A percentile compares a stretch with the other conserved stretches of the same genome.
Evolutionary conservation across 2,329 filamentous ascomycete genomes (phyloP).

Genomic region (Xylariaceae sp.): DNA sequence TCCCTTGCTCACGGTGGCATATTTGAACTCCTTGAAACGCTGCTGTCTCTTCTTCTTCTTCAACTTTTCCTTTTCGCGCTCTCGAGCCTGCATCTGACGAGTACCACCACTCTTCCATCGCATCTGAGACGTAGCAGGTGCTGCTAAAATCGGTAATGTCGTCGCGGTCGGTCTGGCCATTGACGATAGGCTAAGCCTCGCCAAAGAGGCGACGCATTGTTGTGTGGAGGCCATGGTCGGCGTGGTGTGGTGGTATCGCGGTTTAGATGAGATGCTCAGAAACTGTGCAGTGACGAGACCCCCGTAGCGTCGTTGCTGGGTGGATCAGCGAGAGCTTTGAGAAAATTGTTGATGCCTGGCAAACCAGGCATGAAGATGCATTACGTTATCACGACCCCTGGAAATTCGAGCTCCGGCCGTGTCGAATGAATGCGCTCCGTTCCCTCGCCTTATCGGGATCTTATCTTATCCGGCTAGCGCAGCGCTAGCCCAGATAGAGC

Average conservation of each 20-base stretch:
- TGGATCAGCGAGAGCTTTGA: constrained; percentile 11
- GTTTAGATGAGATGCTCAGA: background rate
- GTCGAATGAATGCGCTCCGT: background rate
- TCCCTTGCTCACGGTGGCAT: constrained; percentile 56
- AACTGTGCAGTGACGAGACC: background rate
- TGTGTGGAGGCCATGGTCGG: constrained; percentile 46
- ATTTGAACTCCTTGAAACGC: constrained; percentile 59
- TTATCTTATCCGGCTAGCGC: constrained; percentile 1
- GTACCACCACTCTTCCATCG: constrained; percentile 37
- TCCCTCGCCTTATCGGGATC: background rate
- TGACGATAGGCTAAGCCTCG: constrained; percentile 43
- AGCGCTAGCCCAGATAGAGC: background rate
- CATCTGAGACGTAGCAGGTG: constrained; percentile 42
- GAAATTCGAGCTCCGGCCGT: background rate
- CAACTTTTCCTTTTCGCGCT: constrained; percentile 46
- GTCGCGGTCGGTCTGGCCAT: constrained; percentile 39
- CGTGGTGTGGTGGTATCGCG: background rate
- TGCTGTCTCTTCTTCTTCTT: constrained; percentile 60
- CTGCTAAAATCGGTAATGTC: constrained; percentile 45
- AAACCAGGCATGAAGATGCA: constrained; percentile 11
- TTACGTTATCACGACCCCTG: background rate
- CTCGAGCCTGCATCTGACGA: constrained; percentile 34
- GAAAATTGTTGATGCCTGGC: constrained; percentile 16
- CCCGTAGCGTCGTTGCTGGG: background rate
- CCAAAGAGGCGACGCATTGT: constrained; percentile 51